Evolutionary conservation across 1,284 basidiomycete species (phyloP), one percentile per base, ranked within the genome.

Genomic region (Rhizopogon parksii): DNA sequence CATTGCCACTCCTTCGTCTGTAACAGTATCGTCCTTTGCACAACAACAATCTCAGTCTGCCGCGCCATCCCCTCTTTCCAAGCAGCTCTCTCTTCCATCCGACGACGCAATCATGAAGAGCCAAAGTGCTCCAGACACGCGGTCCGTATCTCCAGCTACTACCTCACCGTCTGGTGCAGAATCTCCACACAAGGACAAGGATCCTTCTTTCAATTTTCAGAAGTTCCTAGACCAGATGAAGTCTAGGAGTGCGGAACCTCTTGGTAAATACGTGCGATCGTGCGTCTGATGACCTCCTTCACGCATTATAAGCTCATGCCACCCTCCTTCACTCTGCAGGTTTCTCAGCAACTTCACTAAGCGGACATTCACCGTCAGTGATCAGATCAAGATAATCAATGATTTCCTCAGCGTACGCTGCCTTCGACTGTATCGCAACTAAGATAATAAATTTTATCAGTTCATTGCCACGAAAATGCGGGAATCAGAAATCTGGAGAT

Each of bases 341-440:
- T 92, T 99, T 62, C 67, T 97, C 63, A 88, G 86, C 64, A 95
- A 95, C 62, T 96, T 96, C 62, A 74, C 89, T 11, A 94, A 93
- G 67, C 80, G 89, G 54, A 86, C 89, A 1, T 92, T 93, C 62
- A 88, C 90, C 1, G 85, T 94, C 25, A 82, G 81, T 54, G 94
- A 96, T 62, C 94, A 96, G 66, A 83, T 95, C 58, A 95, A 91
- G 71, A 80, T 96, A 47, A 92, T 97, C 63, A 88, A 90, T 61
- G 93, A 96, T 59, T 97, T 96, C 60, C 73, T 96, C 27, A 78
- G 76, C 56, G 91, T 94, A 65, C 64, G 88, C 67, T 32, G n/a
- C 25, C 21, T 54, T 59, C 36, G 24, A 35, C 9, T 9, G 34
- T 36, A 25, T 51, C 47, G 32, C 49, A 49, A 17, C 52, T 56